These are phyloP conservation scores for Stereum hirsutum DNA, from an alignment of 1,284 basidiomycete species.

Conservation along the genomic window DNA sequence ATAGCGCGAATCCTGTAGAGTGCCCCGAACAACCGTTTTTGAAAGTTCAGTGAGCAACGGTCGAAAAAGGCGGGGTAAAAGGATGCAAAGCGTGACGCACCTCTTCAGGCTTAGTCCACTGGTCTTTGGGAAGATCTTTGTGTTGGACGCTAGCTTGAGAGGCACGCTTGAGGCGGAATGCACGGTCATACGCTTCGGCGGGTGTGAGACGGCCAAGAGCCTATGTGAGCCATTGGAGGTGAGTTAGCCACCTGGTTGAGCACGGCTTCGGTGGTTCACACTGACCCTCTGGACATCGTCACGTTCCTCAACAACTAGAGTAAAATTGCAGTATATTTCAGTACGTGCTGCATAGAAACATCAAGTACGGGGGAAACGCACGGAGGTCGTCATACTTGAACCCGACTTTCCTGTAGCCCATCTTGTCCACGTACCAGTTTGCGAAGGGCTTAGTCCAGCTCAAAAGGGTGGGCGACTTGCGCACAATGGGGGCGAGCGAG, in stretches of 20 bases:
- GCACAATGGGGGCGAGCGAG: conserved; percentile 75
- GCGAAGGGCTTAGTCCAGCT: conserved; percentile 74
- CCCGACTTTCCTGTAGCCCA: conserved; percentile 86
- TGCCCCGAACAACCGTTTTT: no score
- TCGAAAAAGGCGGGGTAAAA: conserved; percentile 2
- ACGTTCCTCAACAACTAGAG: conserved; percentile 82
- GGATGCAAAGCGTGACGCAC: conserved; percentile 35
- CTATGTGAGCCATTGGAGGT: conserved; percentile 29
- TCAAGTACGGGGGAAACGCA: conserved; percentile 27
- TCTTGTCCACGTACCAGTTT: conserved; percentile 73
- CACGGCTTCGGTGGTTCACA: background rate
- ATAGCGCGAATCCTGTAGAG: conserved; percentile 81
- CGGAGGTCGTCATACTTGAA: conserved; percentile 93
- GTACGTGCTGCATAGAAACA: conserved; percentile 9
- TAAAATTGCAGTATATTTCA: conserved; percentile 4
- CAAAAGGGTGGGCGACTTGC: conserved; percentile 58
- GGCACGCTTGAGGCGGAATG: conserved; percentile 84
- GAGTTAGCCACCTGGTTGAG: background rate
- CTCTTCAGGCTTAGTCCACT: conserved; percentile 77
- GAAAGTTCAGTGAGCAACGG: background rate
- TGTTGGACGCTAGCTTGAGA: conserved; percentile 79
- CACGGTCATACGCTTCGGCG: conserved; percentile 84
- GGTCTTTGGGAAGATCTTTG: conserved; percentile 74
- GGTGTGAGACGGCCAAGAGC: conserved; percentile 78
- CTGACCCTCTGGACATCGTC: conserved; percentile 78